Evolutionary conservation across 2,329 filamentous ascomycete species (phyloP).

Genomic region (Amylocarpus encephaloides): DNA sequence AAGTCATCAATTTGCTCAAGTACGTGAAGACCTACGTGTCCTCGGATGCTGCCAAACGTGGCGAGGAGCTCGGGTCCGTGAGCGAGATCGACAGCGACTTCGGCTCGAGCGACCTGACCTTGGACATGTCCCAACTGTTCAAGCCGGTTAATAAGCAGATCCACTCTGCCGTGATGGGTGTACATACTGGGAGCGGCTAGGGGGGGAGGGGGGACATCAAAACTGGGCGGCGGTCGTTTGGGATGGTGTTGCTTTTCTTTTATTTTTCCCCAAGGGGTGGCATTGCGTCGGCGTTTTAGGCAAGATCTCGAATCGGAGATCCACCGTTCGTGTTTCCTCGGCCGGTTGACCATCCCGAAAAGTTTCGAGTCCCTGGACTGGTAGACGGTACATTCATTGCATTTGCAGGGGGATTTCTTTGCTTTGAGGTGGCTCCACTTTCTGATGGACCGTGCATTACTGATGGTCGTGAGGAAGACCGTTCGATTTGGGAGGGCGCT

Average conservation of each 20-base stretch:
- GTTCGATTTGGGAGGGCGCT: conserved; percentile 1
- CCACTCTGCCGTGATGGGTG: conserved; percentile 33
- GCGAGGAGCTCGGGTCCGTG: conserved; percentile 62
- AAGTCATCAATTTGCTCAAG: conserved; percentile 55
- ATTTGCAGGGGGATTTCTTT: conserved; percentile 1
- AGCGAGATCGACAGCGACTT: conserved; percentile 63
- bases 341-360: not conserved
- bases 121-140: conserved; percentile 68
- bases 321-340: not conserved
- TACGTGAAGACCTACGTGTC: conserved; percentile 54
- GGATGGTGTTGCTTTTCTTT: conserved; percentile 14
- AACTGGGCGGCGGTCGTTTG: conserved; percentile 16
- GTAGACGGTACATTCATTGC: conserved; percentile 1
- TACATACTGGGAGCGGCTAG: conserved; percentile 22
- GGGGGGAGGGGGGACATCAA: conserved; percentile 20
- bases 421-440: not conserved
- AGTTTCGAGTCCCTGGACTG: not conserved
- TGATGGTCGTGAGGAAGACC: not conserved
- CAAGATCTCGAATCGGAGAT: not conserved
- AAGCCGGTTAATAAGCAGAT: conserved; percentile 46
- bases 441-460: not conserved
- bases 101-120: conserved; percentile 55
- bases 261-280: no score
- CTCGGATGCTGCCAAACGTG: conserved; percentile 56
- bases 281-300: conserved; percentile 20